Evolutionary conservation across 306 rosid genomes (phyloP).

Genomic region (Prunus davidiana): DNA sequence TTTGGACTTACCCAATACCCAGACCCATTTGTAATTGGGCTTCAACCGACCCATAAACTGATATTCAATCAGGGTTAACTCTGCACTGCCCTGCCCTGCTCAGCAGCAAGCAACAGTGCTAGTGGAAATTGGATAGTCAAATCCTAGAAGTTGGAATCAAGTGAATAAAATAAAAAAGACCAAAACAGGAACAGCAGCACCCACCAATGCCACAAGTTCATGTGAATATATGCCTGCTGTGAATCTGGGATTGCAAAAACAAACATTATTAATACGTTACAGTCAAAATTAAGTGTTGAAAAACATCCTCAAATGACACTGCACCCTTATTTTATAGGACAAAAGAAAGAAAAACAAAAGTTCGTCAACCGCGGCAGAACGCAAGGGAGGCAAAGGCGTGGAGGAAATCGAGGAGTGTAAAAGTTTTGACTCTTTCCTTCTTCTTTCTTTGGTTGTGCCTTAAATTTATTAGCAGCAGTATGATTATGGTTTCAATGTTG

Average conservation of each 20-base stretch:
- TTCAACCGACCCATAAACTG: too few species aligned
- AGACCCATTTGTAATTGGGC: too few species aligned
- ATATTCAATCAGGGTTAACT: too few species aligned
- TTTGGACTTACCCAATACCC: not conserved
- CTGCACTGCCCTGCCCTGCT: not conserved
- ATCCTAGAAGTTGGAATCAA: not conserved
- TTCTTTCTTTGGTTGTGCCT: not conserved
- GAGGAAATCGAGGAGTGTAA: slow-evolving; percentile 4
- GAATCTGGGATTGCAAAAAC: slow-evolving; percentile 6
- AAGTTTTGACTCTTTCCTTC: not conserved
- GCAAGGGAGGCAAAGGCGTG: not conserved
- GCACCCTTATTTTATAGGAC: not conserved
- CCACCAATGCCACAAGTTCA: not conserved
- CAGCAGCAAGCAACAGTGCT: not conserved
- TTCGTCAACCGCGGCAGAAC: not conserved
- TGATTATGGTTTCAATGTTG: not conserved
- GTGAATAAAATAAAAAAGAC: not conserved
- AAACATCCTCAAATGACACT: slow-evolving; percentile 7
- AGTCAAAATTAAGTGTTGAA: not conserved
- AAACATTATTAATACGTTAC: not conserved
- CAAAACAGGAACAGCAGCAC: not conserved
- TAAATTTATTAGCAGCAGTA: not conserved
- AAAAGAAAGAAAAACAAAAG: not conserved
- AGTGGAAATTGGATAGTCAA: not conserved
- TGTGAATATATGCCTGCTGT: slow-evolving; percentile 7